phyloP scores from a whole-genome alignment of 768 basidiomycete species.

The Rhizopogon rudus region DNA sequence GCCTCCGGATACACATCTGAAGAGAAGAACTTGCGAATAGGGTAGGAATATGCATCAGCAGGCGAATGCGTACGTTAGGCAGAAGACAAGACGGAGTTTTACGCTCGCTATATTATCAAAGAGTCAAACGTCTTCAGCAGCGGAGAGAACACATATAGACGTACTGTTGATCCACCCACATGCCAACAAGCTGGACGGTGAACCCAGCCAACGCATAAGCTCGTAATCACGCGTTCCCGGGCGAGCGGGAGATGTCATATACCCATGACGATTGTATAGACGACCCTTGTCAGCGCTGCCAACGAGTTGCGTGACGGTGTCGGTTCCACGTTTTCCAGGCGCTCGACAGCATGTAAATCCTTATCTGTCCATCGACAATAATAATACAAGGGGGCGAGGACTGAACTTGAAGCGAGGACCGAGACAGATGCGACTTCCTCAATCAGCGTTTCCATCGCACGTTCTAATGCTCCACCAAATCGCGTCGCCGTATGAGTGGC shows the following conservation, averaged over 20 bases:
- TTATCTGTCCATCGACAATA: conserved; percentile 21
- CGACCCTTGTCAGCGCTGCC: conserved; percentile 35
- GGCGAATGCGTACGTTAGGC: conserved; percentile 55
- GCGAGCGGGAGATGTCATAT: conserved; percentile 16
- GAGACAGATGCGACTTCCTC: conserved; percentile 36
- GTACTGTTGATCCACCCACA: conserved; percentile 75
- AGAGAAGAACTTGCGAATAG: conserved; percentile 51
- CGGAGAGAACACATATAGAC: conserved; percentile 17
- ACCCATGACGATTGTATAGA: conserved; percentile 76
- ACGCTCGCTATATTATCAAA: conserved; percentile 45
- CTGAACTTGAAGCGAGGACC: conserved; percentile 29
- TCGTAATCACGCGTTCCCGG: background rate
- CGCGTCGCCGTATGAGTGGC: conserved; percentile 22
- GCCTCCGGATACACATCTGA: conserved; percentile 64
- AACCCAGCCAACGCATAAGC: conserved; percentile 48
- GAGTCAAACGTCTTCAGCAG: background rate
- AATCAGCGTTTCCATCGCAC: conserved; percentile 47
- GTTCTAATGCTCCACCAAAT: conserved; percentile 37
- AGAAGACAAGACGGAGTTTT: conserved; percentile 69
- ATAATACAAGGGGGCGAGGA: conserved; percentile 26
- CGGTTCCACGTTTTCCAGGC: conserved; percentile 26
- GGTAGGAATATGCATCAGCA: conserved; percentile 57
- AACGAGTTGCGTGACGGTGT: conserved; percentile 18
- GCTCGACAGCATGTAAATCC: conserved; percentile 20
- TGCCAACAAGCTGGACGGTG: conserved; percentile 64